Base-by-base conservation (phyloP, 1,139 yeast species). In the Yamadazyma kanchanaburiensis region DNA sequence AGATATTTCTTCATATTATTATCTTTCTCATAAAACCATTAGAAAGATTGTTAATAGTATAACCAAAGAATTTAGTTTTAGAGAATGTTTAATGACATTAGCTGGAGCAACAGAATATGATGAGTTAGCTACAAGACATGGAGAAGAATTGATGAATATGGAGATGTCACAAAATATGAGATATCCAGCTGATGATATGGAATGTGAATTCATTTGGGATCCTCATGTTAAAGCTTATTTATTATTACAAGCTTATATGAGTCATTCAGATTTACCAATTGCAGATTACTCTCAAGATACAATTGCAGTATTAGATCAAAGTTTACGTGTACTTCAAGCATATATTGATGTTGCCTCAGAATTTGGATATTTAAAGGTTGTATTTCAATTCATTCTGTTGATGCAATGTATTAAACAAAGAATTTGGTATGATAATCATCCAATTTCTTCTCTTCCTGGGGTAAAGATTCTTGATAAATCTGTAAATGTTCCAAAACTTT, bases 281-380 rank as follows among this genome's bases (percentile, higher is more conserved):
- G 94, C 95, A 1, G 99, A 91, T 64, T 94, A 94, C 53, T 70
- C 85, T 10, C 97, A 91, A 50, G 99, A 91, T 57, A 88, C 96
- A 0, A 77, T 88, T 13, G 82, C 97, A 0, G 95, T 94, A 4
- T 64, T 94, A 38, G 99, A 91, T 50, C 98, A 91, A 59, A 78
- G 95, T 4, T 67, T 94, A 48, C 95, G 98, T 74, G 83, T 91
- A 40, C 62, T 88, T 35, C 98, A 91, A 51, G 96, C 97, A 0
- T 84, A 76, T 44, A 81, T 91, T 37, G 98, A 94, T 54, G 87
- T 86, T 12, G 80, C 94, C 3, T 78, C 96, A 2, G 96, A 91
- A 46, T 51, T 80, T 49, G 96, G 96, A 0, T 82, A 76, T 48
- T 64, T 80, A 26, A 51, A 70, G 3, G 73, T 86, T 0, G 83